phyloP scores from a whole-genome alignment of 441 rosid genomes.

The Croton laevigatus region DNA sequence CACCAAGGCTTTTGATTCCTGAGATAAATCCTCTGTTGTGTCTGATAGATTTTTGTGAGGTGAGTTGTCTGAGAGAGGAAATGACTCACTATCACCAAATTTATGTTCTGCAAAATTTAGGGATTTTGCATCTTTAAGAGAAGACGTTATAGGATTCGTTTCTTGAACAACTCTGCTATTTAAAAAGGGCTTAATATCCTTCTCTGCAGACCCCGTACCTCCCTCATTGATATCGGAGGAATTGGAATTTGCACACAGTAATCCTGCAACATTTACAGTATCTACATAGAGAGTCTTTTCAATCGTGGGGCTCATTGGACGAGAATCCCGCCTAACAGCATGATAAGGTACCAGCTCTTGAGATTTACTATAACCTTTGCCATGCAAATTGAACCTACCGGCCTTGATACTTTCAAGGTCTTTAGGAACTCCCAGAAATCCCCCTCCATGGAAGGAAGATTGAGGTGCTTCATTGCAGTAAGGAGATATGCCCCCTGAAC shows the following conservation, averaged over 20 bases:
- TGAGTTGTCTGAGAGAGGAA: conserved; percentile 21
- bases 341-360: conserved; percentile 50
- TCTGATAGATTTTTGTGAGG: conserved; percentile 23
- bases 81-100: conserved; percentile 16
- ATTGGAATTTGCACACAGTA: conserved; percentile 25
- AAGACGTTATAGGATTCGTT: conserved; percentile 17
- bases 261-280: conserved; percentile 35
- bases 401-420: conserved; percentile 41
- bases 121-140: conserved; percentile 26
- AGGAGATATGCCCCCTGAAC: conserved; percentile 47
- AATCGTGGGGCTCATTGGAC: conserved; percentile 41
- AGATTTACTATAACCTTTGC: conserved; percentile 48
- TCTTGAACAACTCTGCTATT: conserved; percentile 28
- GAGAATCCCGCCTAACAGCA: conserved; percentile 30
- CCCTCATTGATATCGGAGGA: conserved; percentile 29
- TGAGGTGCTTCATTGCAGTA: conserved; percentile 47
- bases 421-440: conserved; percentile 53
- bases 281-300: conserved; percentile 68
- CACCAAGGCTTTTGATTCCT: conserved; percentile 35
- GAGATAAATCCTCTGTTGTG: conserved; percentile 24
- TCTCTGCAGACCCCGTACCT: conserved; percentile 18
- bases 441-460: conserved; percentile 50
- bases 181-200: conserved; percentile 20
- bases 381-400: conserved; percentile 34
- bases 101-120: conserved; percentile 10